phyloP scores from a whole-genome alignment of 2,329 filamentous ascomycete species.

The Meredithiella fracta region DNA sequence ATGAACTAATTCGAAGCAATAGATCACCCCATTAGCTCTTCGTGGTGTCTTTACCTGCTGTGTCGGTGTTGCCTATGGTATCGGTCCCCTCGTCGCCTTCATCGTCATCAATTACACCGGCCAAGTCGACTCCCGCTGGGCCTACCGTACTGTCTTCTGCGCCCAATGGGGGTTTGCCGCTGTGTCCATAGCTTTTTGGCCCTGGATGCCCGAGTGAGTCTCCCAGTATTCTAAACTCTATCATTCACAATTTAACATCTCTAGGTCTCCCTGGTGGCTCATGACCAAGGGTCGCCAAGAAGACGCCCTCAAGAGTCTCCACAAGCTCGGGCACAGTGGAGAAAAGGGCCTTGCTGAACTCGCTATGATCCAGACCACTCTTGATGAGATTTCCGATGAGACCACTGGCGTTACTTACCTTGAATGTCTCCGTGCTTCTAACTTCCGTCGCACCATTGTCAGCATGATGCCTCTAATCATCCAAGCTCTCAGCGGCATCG shows the following conservation, averaged over 20 bases:
- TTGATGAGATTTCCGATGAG: conserved; percentile 22
- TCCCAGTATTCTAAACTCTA: too few relatives aligned
- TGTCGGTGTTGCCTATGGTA: conserved; percentile 19
- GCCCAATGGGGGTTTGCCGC: conserved; percentile 22
- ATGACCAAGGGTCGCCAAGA: conserved; percentile 20
- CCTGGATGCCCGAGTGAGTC: conserved; percentile 16
- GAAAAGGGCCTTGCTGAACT: background rate
- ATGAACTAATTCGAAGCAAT: too few relatives aligned
- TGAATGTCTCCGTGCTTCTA: conserved; percentile 25
- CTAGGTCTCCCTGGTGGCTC: conserved; percentile 24
- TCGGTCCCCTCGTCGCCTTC: conserved; percentile 21
- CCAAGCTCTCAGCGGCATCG: conserved; percentile 22
- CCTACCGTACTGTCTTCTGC: conserved; percentile 20
- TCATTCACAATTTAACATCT: background rate
- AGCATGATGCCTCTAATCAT: conserved; percentile 23
- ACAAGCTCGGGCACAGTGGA: conserved; percentile 16
- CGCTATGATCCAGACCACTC: conserved; percentile 17
- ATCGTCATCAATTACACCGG: conserved; percentile 21
- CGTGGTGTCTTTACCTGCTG: conserved; percentile 20
- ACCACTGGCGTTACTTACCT: conserved; percentile 24
- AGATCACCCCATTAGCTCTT: conserved; percentile 20
- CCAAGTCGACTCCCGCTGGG: conserved; percentile 20
- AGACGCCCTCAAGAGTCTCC: conserved; percentile 22
- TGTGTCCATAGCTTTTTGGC: conserved; percentile 19
- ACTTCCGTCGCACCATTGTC: conserved; percentile 18